Percentiles rank a stretch among this genome's conserved stretches.
Evolutionary conservation across 768 basidiomycete genomes (phyloP).

Genomic region (Chalciporus piperatus): DNA sequence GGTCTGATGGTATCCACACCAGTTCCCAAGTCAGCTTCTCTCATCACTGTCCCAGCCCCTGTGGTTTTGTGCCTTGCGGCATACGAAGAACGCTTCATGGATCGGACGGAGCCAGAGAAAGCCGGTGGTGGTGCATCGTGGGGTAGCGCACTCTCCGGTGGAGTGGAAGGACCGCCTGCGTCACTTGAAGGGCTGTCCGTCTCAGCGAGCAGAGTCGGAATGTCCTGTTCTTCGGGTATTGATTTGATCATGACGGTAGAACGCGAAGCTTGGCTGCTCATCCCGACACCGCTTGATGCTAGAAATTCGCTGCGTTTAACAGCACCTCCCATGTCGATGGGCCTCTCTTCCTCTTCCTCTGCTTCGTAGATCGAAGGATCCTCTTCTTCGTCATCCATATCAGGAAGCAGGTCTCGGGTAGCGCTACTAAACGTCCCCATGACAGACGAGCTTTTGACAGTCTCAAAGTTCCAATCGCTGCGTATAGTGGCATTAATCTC

Average conservation of each 20-base stretch:
- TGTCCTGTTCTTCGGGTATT: conserved; percentile 39
- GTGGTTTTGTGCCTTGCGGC: conserved; percentile 63
- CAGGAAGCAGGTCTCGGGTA: conserved; percentile 64
- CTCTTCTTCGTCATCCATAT: conserved; percentile 57
- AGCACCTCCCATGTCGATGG: conserved; percentile 61
- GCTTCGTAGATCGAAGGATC: conserved; percentile 40
- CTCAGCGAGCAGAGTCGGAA: conserved; percentile 39
- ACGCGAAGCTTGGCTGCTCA: conserved; percentile 55
- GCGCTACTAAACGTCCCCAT: conserved; percentile 79
- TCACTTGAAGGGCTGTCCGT: conserved; percentile 41
- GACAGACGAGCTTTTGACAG: conserved; percentile 64
- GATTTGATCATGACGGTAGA: conserved; percentile 71
- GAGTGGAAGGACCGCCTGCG: conserved; percentile 34
- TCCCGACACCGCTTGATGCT: conserved; percentile 39
- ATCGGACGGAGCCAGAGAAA: conserved; percentile 64
- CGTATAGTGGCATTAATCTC: conserved; percentile 72
- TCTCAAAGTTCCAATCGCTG: conserved; percentile 97
- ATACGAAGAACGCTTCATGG: conserved; percentile 71
- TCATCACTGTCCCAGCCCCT: conserved; percentile 70
- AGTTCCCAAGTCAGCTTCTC: conserved; percentile 80
- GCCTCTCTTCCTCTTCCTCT: conserved; percentile 46
- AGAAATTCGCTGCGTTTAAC: conserved; percentile 61
- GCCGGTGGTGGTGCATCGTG: conserved; percentile 74
- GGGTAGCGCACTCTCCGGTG: conserved; percentile 32
- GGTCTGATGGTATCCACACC: conserved; percentile 91